Evolutionary conservation across 2,329 filamentous ascomycete genomes (phyloP), one percentile per base, ranked within the genome.

Genomic region (Colletotrichum brevisporum): DNA sequence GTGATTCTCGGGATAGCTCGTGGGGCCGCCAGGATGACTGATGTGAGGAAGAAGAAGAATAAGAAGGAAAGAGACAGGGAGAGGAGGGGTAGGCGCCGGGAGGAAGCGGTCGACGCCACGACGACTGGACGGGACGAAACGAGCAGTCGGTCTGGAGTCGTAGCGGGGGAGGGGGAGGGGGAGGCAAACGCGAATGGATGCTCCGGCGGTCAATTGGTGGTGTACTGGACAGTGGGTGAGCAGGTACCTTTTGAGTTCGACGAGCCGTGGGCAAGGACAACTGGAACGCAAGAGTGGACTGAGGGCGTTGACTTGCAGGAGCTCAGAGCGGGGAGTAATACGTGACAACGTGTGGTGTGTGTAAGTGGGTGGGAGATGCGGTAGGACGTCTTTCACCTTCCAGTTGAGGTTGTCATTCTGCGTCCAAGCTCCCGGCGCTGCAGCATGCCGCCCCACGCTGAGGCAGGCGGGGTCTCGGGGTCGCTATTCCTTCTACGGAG

Each of bases 11-110:
- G 80, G 76, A 86, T 79, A 74, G 88, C 82, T 78, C 89, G 85
- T 79, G 87, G 83, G 77, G 87, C 83, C 84, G 91, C 91, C 91
- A 94, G 89, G 77, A 88, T 92, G 86, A 87, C 82, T 81, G 83
- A 76, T 62, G 85, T 80, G 71, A 81, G 79, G 76, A 88, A 76
- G 78, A 92, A 85, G 76, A 92, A 79, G 74, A 90, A 72, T 74
- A 90, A 76, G 75, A 84, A 79, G 73, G 88, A 79, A 75, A 88
- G 72, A 36, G 56, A 50, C 9, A 50, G 16, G 8, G 45, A 66
- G 70, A 87, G 76, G 77, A 85, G 77, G 76, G 74, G 71, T 60
- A 71, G 63, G 43, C 54, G 63, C 69, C 60, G 73, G 59, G 65
- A 51, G 55, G 45, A 69, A 73, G 73, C 67, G 70, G 73, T 69